These are phyloP conservation scores for Gynostemma pentaphyllum DNA, from an alignment of 306 rosid species.

Conservation along the genomic window DNA sequence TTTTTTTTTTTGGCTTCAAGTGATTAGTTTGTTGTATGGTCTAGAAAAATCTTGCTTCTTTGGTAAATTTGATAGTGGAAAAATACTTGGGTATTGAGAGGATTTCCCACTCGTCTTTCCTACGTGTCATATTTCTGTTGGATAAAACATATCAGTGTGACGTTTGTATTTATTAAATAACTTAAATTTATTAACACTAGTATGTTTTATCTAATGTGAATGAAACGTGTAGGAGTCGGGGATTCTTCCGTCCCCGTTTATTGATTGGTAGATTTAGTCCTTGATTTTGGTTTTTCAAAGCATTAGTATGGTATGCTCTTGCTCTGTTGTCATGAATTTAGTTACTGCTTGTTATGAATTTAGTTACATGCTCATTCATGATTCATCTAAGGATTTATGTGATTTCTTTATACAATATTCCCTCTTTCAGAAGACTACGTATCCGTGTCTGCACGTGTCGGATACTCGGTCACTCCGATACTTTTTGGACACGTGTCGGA, in stretches of 20 bases:
- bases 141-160: too few relatives aligned
- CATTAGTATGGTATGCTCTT: neutral
- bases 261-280: neutral
- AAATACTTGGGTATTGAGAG: too few relatives aligned
- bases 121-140: too few relatives aligned
- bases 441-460: too few relatives aligned
- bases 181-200: too few relatives aligned
- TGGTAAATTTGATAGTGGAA: too few relatives aligned
- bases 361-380: neutral
- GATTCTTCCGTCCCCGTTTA: neutral
- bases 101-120: too few relatives aligned
- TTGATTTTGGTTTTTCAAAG: neutral
- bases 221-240: too few relatives aligned
- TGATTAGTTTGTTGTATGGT: neutral
- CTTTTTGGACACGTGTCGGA: too few relatives aligned
- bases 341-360: neutral
- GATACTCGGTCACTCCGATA: too few relatives aligned
- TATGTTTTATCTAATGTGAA: too few relatives aligned
- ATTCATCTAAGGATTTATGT: neutral
- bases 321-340: neutral
- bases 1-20: neutral
- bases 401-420: neutral
- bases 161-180: too few relatives aligned
- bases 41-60: neutral
- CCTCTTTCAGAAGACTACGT: neutral